phyloP scores from a whole-genome alignment of 345 rosid species.

The Citrus sinensis region DNA sequence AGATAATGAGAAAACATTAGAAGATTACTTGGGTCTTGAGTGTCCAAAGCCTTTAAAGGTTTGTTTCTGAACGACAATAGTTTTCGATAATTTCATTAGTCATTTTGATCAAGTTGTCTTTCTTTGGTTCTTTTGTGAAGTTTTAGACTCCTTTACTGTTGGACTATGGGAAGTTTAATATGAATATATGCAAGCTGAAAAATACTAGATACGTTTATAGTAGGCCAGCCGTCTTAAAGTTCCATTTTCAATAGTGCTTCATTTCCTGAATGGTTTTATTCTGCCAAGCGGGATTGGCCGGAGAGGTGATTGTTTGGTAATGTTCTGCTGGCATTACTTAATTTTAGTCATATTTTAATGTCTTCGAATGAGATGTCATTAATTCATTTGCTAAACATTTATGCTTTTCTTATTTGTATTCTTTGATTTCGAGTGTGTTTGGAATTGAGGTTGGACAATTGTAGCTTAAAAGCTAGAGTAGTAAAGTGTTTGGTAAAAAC shows the following conservation, averaged over 20 bases:
- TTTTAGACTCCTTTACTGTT: not conserved
- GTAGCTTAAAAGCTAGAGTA: too few species aligned
- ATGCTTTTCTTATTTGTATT: too few species aligned
- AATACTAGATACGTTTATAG: not conserved
- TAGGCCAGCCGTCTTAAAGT: not conserved
- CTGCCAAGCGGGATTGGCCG: not conserved
- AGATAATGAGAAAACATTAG: slow-evolving; percentile 71
- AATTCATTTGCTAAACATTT: too few species aligned
- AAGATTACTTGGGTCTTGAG: slow-evolving; percentile 61
- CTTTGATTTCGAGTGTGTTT: too few species aligned
- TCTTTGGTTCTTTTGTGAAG: not conserved
- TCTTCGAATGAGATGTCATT: too few species aligned
- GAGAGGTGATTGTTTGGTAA: not conserved
- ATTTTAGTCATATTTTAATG: not conserved
- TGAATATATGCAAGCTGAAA: not conserved
- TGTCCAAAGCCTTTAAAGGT: slow-evolving; percentile 83
- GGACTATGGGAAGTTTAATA: not conserved
- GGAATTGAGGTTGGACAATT: too few species aligned
- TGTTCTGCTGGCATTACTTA: not conserved
- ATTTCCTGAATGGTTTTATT: not conserved
- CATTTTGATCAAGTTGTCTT: not conserved
- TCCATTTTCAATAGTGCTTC: not conserved
- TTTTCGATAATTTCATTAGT: not conserved
- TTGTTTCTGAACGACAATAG: slow-evolving; percentile 7
- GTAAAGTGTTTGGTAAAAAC: too few species aligned